Percentiles rank a stretch among this genome's conserved stretches.
These are phyloP conservation scores for Aspergillus leporis DNA, from an alignment of 495 filamentous ascomycete genomes.

Conservation along the genomic window DNA sequence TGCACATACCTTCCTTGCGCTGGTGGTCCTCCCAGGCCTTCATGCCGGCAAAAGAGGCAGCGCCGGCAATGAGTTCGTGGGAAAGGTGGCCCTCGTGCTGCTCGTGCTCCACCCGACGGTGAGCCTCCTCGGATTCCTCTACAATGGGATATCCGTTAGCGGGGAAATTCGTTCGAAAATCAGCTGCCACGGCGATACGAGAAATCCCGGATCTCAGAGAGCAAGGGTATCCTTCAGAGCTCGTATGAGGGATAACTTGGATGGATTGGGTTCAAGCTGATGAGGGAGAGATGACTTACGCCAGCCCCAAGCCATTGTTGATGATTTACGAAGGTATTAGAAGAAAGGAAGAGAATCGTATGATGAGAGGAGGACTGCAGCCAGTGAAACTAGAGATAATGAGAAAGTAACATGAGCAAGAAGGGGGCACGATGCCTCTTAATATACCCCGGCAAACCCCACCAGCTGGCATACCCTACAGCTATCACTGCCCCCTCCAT, in stretches of 20 bases:
- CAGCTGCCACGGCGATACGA: not conserved
- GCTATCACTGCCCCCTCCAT: conserved; percentile 12
- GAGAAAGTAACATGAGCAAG: conserved; percentile 4
- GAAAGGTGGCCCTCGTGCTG: conserved; percentile 63
- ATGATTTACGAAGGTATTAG: conserved; percentile 15
- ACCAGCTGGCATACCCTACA: conserved; percentile 9
- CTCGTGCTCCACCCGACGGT: conserved; percentile 59
- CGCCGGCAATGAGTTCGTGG: conserved; percentile 75
- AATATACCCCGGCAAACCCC: not conserved
- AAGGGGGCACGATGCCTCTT: conserved; percentile 1
- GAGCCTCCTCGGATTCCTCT: conserved; percentile 55
- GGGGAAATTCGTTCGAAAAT: conserved; percentile 1
- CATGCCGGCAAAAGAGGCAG: conserved; percentile 77
- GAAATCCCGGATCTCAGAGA: not conserved
- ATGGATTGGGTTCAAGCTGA: not conserved
- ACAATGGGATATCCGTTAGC: conserved; percentile 4
- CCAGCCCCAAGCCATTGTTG: conserved; percentile 41
- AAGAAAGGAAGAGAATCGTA: conserved; percentile 10
- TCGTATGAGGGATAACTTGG: not conserved
- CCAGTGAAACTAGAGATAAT: not conserved
- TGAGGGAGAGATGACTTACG: conserved; percentile 25
- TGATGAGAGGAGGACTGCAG: conserved; percentile 2
- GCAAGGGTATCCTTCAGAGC: not conserved
- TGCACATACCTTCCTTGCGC: conserved; percentile 62
- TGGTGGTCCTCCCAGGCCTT: conserved; percentile 78